Percentiles rank a stretch among this genome's conserved stretches.
These are phyloP conservation scores for Bothriochloa decipiens DNA, from an alignment of 176 grass and related monocot species.

Conservation along the genomic window DNA sequence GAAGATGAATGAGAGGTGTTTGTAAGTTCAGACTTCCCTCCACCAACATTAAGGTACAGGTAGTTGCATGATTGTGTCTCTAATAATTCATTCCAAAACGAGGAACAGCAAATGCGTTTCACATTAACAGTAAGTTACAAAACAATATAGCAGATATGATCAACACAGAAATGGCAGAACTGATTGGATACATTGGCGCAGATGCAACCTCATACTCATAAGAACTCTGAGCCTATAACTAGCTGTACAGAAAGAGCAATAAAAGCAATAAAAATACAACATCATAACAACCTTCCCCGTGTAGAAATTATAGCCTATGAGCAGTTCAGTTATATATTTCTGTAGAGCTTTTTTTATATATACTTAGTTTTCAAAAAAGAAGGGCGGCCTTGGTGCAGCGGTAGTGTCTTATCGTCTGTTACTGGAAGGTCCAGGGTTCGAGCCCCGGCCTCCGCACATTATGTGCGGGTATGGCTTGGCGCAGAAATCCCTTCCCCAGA, in stretches of 20 bases:
- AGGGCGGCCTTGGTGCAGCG: too few species aligned
- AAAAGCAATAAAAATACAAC: background rate
- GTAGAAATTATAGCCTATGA: background rate
- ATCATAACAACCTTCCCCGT: background rate
- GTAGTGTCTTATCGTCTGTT: too few species aligned
- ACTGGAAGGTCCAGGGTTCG: too few species aligned
- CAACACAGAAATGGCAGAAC: background rate
- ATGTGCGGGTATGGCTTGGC: too few species aligned
- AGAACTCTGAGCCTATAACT: background rate
- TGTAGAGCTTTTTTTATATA: background rate
- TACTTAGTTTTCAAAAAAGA: background rate
- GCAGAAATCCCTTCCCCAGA: too few species aligned
- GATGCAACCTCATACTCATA: background rate
- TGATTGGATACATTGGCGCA: conserved; percentile 19
- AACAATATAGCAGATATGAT: conserved; percentile 8
- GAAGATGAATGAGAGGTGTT: background rate
- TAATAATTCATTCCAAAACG: conserved; percentile 1
- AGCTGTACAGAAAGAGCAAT: background rate
- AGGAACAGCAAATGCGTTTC: conserved; percentile 1
- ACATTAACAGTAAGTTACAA: background rate
- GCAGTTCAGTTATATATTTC: background rate
- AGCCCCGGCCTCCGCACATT: too few species aligned
- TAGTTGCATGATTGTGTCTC: background rate
- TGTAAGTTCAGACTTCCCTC: background rate
- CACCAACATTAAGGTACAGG: background rate